Base-by-base conservation (phyloP, 2,329 filamentous ascomycete species). In the Gnomoniopsis smithogilvyi region DNA sequence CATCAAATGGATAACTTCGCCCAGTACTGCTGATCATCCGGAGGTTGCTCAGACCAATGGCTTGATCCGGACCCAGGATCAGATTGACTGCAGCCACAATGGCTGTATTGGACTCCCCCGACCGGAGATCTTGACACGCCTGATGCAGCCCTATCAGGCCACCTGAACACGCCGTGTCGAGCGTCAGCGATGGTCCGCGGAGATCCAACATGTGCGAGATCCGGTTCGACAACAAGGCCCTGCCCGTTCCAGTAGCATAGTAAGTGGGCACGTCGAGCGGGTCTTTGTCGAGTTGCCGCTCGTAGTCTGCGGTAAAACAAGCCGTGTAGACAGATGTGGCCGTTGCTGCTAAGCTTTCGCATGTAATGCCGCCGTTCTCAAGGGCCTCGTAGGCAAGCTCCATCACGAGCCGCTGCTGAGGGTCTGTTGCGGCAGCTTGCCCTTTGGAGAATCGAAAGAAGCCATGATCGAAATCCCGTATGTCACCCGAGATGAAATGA, bases 341-440 rank as follows among this genome's bases (percentile, higher is more conserved):
- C 11, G 63, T 66, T 3, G 67, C 69, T 10, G 65, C 34, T n/a
- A 15, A 24, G 19, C 6, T 26, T 15, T 69, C 64, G 14, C 68
- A 61, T 3, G 59, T 12, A 2, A 41, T 21, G 3, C 59, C 59
- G 12, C 34, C 45, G 33, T 65, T 83, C 84, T 89, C 86, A 41
- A 89, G 74, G 1, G 85, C 85, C 66, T 89, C 86, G 65, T 88
- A 89, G 0, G 82, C 82, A 10, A 82, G 84, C 38, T 85, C 80
- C 2, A 89, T 74, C 2, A 83, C 80, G n/a, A 88, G 71, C 62
- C 87, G 79, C 66, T 87, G 85, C 74, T 86, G 85, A 0, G 87
- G 87, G 68, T 90, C 87, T 11, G 84, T 86, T 63, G 87, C 83
- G 19, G 80, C 79, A 43, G 86, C 86, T 70, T 89, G 86, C 63